Percentiles rank a stretch among this genome's conserved stretches.
Evolutionary conservation across 805 yeast species (phyloP).

Genomic region (Nakazawaea sp.): DNA sequence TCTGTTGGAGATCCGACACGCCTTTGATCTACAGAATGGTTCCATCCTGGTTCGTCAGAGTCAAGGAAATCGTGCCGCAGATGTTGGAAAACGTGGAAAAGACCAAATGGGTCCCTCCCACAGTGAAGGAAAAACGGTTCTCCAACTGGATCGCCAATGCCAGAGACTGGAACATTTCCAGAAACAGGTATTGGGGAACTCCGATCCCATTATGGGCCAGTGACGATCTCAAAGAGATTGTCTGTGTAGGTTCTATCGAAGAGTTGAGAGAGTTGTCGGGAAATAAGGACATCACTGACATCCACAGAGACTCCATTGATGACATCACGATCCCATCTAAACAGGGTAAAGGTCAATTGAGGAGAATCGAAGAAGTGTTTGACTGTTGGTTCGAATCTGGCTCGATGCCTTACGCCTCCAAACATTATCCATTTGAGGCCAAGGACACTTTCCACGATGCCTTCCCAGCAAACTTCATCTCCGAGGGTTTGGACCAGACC

Average conservation of each 20-base stretch:
- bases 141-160: constrained; percentile 98
- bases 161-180: constrained; percentile 97
- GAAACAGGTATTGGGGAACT: constrained; percentile 99
- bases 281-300: constrained; percentile 69
- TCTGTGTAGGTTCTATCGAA: constrained; percentile 86
- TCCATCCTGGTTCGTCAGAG: constrained; percentile 97
- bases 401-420: constrained; percentile 96
- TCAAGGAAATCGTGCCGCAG: constrained; percentile 79
- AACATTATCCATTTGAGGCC: constrained; percentile 94
- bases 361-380: constrained; percentile 93
- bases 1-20: constrained; percentile 99
- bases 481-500: constrained; percentile 99
- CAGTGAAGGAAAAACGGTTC: constrained; percentile 90
- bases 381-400: constrained; percentile 99
- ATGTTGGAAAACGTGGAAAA: constrained; percentile 80
- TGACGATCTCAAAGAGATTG: constrained; percentile 87
- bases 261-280: constrained; percentile 87
- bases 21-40: constrained; percentile 94
- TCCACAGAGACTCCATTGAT: constrained; percentile 93
- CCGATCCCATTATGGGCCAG: constrained; percentile 98
- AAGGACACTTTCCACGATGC: constrained; percentile 59
- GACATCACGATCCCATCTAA: constrained; percentile 88
- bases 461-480: constrained; percentile 96
- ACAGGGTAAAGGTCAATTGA: constrained; percentile 80
- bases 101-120: constrained; percentile 92